Base-by-base conservation (phyloP, 805 yeast genomes). In the Pichia cephalocereana region DNA sequence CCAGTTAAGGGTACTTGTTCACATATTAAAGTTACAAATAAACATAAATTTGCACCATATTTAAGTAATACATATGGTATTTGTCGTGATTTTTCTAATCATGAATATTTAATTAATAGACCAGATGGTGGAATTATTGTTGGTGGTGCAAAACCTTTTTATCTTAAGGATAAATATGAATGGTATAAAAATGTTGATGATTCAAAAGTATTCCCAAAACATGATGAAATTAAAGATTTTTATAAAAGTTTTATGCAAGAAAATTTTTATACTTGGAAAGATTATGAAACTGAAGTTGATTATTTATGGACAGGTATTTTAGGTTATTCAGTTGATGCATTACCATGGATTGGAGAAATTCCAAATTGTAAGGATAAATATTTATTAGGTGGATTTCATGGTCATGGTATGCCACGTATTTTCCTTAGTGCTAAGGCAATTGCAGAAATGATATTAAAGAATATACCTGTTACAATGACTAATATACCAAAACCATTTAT, bases 331-430 rank as follows among this genome's bases (percentile, higher is more conserved):
- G 59, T 60, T 15, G 76, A 72, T 51, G 60, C 51, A 3, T 52
- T 65, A 36, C 79, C 79, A 5, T 63, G 65, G 45, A 74, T 74
- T 18, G 79, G 79, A 18, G 70, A 68, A 44, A 49, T 71, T 30
- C 44, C 59, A 6, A 60, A 58, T 3, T 57, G 62, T 32, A 53
- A 57, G 30, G 60, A 65, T 47, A 58, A 61, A 23, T 72, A 54
- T 50, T 63, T 70, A 12, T 55, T 65, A 47, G 76, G 76, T 7
- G 79, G 79, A 0, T 74, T 70, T 58, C 66, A 70, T 32, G 79
- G 78, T 3, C 79, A 74, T 57, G 79, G 79, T 34, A 72, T 74
- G 76, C 77, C 77, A 18, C 60, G 77, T 43, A 69, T 72, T 8
- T 70, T 63, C 53, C 47, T 68, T 15, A 53, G 65, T 41, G 75